Conservation (phyloP, 2,329 filamentous ascomycete genomes). For the Knoxdaviesia capensis region DNA sequence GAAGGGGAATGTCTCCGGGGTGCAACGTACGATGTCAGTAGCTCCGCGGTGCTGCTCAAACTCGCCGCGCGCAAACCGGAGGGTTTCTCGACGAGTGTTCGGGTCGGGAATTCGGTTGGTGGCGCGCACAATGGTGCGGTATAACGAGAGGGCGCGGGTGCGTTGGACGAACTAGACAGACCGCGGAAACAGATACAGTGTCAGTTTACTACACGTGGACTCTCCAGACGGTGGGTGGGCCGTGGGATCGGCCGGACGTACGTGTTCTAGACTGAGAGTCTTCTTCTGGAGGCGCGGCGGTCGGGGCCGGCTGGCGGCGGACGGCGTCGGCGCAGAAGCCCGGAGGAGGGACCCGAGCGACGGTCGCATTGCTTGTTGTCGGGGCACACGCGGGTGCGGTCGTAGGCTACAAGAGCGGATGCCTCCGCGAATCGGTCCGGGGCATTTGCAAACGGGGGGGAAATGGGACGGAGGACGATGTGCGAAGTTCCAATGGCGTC, state of each 20-base stretch:
- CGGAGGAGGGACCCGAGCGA: too few species aligned
- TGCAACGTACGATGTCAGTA: conserved; percentile 29
- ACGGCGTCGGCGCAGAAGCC: too few species aligned
- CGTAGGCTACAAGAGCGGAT: too few species aligned
- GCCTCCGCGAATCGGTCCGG: too few species aligned
- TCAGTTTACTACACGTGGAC: not conserved
- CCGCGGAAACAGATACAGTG: not conserved
- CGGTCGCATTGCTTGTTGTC: too few species aligned
- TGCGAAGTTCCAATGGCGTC: too few species aligned
- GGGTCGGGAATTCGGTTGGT: conserved; percentile 30
- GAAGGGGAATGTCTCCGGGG: not conserved
- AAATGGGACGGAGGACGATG: too few species aligned
- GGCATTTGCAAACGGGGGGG: too few species aligned
- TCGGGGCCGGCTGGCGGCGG: conserved; percentile 10
- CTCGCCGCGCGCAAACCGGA: conserved; percentile 35
- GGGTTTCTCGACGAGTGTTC: conserved; percentile 31
- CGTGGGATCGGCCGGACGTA: conserved; percentile 13
- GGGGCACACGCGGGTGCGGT: too few species aligned
- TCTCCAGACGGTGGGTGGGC: not conserved
- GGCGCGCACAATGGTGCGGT: conserved; percentile 35
- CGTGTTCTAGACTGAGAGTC: conserved; percentile 36
- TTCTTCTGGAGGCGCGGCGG: conserved; percentile 14
- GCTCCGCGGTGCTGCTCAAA: conserved; percentile 38
- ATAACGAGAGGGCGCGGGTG: conserved; percentile 31
- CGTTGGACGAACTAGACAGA: conserved; percentile 35